Conservation (phyloP, 306 rosid genomes). For the Gleditsia sinensis region DNA sequence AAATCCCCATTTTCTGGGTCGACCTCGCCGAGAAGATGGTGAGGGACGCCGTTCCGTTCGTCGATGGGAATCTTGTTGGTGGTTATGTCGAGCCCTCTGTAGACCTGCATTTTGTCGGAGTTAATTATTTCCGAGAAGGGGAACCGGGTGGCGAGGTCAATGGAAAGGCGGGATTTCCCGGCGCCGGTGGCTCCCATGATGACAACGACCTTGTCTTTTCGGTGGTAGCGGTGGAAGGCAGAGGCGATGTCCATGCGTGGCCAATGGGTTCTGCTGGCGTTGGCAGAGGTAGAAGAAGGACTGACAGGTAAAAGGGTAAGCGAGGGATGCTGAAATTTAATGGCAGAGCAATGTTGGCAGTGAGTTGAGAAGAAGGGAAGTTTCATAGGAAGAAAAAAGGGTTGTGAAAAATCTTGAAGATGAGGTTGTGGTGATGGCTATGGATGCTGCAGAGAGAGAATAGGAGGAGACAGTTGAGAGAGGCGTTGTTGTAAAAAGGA, state of each 20-base stretch:
- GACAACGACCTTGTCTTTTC: slow-evolving; percentile 68
- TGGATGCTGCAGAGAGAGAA: neutral
- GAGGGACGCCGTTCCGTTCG: slow-evolving; percentile 61
- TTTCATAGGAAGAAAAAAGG: slow-evolving; percentile 35
- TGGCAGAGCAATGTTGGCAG: slow-evolving; percentile 4
- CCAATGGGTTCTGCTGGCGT: neutral
- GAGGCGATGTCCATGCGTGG: slow-evolving; percentile 51
- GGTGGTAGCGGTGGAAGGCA: slow-evolving; percentile 15
- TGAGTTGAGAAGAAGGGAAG: slow-evolving; percentile 36
- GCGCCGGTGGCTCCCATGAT: slow-evolving; percentile 89
- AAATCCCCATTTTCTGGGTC: slow-evolving; percentile 51
- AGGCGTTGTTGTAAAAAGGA: neutral
- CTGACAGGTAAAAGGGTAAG: neutral
- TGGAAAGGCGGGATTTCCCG: slow-evolving; percentile 83
- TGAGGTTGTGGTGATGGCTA: neutral
- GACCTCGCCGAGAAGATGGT: slow-evolving; percentile 79
- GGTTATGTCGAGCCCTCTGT: slow-evolving; percentile 75
- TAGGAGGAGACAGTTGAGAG: neutral
- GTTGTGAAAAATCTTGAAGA: neutral
- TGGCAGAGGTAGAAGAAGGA: neutral
- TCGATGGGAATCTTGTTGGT: slow-evolving; percentile 77
- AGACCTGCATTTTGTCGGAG: slow-evolving; percentile 91
- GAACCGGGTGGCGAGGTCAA: slow-evolving; percentile 78
- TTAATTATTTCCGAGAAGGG: slow-evolving; percentile 67
- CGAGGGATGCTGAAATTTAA: neutral